phyloP scores from a whole-genome alignment of 176 grass and related monocot genomes.

The Saccharum spontaneum region DNA sequence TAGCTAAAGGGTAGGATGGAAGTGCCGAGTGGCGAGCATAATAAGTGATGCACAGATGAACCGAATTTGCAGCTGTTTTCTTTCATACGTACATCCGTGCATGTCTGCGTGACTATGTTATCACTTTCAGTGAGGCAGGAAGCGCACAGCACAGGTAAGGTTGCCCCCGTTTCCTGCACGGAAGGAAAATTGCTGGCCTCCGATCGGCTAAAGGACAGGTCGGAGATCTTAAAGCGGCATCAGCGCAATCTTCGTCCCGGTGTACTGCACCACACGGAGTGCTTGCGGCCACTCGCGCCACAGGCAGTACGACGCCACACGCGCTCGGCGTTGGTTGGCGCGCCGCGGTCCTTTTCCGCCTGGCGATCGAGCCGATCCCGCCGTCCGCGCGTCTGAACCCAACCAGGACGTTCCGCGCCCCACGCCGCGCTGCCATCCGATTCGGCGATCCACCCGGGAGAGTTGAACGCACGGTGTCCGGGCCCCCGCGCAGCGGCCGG shows the following conservation, averaged over 20 bases:
- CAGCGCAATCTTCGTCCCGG: not conserved
- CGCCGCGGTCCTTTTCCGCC: not conserved
- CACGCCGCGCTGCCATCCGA: not conserved
- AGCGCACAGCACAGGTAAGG: not conserved
- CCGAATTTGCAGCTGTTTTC: not conserved
- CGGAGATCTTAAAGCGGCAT: not conserved
- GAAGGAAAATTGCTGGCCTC: not conserved
- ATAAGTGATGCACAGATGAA: not conserved
- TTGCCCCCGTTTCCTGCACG: not conserved
- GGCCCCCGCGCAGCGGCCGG: no score
- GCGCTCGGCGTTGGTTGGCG: not conserved
- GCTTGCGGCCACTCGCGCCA: conserved; percentile 15
- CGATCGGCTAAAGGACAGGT: not conserved
- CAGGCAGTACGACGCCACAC: not conserved
- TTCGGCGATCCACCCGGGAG: not conserved
- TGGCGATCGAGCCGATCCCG: not conserved
- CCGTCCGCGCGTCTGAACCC: not conserved
- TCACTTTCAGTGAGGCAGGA: not conserved
- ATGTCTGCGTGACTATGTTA: not conserved
- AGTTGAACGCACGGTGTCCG: not conserved
- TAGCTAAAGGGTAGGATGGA: not conserved
- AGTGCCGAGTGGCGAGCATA: not conserved
- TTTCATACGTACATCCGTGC: not conserved
- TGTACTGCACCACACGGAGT: not conserved
- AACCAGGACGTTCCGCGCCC: not conserved